Percentiles rank a stretch among this genome's conserved stretches.
Evolutionary conservation across 257 asterid genomes (phyloP).

Genomic region (Marsdenia floribunda): DNA sequence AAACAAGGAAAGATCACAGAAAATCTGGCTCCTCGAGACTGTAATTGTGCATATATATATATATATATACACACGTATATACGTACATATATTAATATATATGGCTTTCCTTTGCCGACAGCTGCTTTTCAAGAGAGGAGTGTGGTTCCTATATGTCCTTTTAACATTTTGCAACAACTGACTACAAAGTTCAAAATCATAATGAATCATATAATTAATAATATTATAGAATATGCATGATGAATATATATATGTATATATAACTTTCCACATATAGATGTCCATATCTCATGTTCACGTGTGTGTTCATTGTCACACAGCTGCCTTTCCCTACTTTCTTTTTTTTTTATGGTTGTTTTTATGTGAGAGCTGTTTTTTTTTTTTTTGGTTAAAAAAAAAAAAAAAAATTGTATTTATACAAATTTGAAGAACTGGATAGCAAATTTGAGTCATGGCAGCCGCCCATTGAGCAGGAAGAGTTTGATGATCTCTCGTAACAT

Average conservation of each 20-base stretch:
- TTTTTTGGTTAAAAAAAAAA: too few species aligned
- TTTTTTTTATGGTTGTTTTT: too few species aligned
- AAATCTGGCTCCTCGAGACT: not conserved
- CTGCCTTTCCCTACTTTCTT: not conserved
- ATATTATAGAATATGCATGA: not conserved
- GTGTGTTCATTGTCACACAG: constrained; percentile 11
- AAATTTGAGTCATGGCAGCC: not conserved
- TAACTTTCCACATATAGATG: not conserved
- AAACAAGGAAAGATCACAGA: not conserved
- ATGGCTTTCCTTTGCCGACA: constrained; percentile 17
- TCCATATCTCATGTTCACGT: constrained; percentile 19
- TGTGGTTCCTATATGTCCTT: not conserved
- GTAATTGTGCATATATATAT: not conserved
- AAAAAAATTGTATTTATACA: not conserved
- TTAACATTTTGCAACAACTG: constrained; percentile 2
- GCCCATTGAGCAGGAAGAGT: not conserved
- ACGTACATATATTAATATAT: not conserved
- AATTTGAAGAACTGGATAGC: not conserved
- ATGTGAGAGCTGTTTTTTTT: too few species aligned
- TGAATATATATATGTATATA: not conserved
- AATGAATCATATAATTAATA: not conserved
- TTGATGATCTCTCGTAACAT: not conserved
- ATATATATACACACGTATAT: not conserved
- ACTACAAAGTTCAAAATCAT: not conserved
- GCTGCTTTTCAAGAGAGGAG: not conserved